Evolutionary conservation across 2,329 filamentous ascomycete genomes (phyloP).

Genomic region (Capronia coronata): DNA sequence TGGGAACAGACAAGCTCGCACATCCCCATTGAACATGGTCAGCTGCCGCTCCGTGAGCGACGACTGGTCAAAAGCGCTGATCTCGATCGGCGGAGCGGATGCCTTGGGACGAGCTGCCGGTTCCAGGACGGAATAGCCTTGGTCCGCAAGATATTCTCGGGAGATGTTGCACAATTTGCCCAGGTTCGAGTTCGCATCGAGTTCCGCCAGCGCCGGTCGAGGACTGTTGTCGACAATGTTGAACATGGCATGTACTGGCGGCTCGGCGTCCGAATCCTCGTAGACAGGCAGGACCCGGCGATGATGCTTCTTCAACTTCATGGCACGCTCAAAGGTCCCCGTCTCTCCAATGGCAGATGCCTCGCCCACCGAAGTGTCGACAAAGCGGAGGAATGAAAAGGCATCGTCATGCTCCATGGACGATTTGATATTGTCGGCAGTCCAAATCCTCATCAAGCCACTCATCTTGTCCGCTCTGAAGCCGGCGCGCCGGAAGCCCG

Average conservation of each 20-base stretch:
- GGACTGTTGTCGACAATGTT: slow-evolving; percentile 68
- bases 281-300: slow-evolving; percentile 62
- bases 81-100: slow-evolving; percentile 76
- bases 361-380: slow-evolving; percentile 68
- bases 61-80: slow-evolving; percentile 65
- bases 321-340: slow-evolving; percentile 67
- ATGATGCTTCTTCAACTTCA: slow-evolving; percentile 57
- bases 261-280: slow-evolving; percentile 51
- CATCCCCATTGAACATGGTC: slow-evolving; percentile 67
- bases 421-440: slow-evolving; percentile 65
- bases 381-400: slow-evolving; percentile 88
- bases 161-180: slow-evolving; percentile 73
- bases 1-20: slow-evolving; percentile 68
- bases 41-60: slow-evolving; percentile 61
- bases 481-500: slow-evolving; percentile 47
- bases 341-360: slow-evolving; percentile 62
- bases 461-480: slow-evolving; percentile 71
- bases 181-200: slow-evolving; percentile 67
- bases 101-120: slow-evolving; percentile 71
- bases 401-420: slow-evolving; percentile 51
- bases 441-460: slow-evolving; percentile 86
- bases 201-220: slow-evolving; percentile 59
- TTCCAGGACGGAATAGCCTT: slow-evolving; percentile 72
- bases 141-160: slow-evolving; percentile 55
- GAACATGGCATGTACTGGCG: slow-evolving; percentile 71